A percentile compares a stretch with the other conserved stretches of the same genome.
Evolutionary conservation across 352 stramenopile genomes (phyloP).

Genomic region (Achlya hypogyna): DNA sequence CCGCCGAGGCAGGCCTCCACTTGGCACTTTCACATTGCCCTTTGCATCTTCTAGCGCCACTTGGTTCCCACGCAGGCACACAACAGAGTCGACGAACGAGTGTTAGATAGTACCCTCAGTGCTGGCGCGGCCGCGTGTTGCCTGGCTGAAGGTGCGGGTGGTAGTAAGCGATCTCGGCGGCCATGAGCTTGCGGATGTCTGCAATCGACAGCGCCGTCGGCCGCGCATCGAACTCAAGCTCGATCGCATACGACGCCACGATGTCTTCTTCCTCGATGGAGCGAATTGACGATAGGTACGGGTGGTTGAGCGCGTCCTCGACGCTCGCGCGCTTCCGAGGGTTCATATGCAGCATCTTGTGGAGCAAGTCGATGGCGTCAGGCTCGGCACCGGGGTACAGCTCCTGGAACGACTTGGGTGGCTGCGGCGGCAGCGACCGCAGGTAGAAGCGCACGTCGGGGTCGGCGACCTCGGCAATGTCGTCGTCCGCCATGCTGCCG

Average conservation of each 20-base stretch:
- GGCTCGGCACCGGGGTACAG: conserved; percentile 79
- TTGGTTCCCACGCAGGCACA: too few relatives aligned
- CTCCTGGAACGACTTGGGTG: conserved; percentile 63
- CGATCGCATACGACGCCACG: conserved; percentile 69
- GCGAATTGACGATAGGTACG: conserved; percentile 77
- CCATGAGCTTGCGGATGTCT: conserved; percentile 76
- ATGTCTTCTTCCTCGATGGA: conserved; percentile 74
- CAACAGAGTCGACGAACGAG: neutral
- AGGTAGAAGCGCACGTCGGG: conserved; percentile 77
- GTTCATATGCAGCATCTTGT: conserved; percentile 84
- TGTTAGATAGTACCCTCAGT: neutral
- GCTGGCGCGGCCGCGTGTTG: neutral
- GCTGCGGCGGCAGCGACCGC: conserved; percentile 53
- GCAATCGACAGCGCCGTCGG: conserved; percentile 53
- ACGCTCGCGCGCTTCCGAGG: conserved; percentile 66
- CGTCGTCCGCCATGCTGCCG: conserved; percentile 76
- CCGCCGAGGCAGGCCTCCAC: too few relatives aligned
- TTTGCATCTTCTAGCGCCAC: too few relatives aligned
- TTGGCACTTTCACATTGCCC: too few relatives aligned
- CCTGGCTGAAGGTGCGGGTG: conserved; percentile 30
- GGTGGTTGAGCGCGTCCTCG: conserved; percentile 72
- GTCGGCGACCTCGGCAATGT: conserved; percentile 79
- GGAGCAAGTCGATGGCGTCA: conserved; percentile 68
- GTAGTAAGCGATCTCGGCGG: conserved; percentile 70
- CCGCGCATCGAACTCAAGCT: conserved; percentile 80